A percentile compares a stretch with the other conserved stretches of the same genome.
Conservation (phyloP, 2,329 filamentous ascomycete species). For the Penicillium sp. region DNA sequence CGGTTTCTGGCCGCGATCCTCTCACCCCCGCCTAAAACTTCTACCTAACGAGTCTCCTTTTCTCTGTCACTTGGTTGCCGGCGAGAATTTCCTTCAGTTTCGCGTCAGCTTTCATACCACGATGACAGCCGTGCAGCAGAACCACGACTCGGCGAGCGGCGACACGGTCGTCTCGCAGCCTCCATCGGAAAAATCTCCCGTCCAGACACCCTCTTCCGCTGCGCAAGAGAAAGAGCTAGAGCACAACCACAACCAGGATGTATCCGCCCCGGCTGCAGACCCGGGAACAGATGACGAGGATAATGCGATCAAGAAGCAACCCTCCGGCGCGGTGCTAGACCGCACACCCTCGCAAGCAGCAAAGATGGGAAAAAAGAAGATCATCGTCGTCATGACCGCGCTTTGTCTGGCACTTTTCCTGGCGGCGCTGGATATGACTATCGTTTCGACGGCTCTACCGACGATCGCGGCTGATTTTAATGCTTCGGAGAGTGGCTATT, state of each 20-base stretch:
- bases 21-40: slow-evolving; percentile 7
- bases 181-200: slow-evolving; percentile 17
- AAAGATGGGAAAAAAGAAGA: slow-evolving; percentile 46
- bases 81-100: background rate
- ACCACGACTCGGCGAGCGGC: slow-evolving; percentile 20
- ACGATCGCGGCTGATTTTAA: slow-evolving; percentile 49
- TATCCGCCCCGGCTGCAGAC: slow-evolving; percentile 8
- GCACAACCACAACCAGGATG: slow-evolving; percentile 13
- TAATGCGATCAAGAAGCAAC: slow-evolving; percentile 23
- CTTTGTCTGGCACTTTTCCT: slow-evolving; percentile 61
- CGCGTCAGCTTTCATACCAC: background rate
- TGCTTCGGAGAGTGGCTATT: slow-evolving; percentile 50
- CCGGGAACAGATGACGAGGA: slow-evolving; percentile 18
- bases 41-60: slow-evolving; percentile 7
- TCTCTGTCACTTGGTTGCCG: background rate
- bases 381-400: slow-evolving; percentile 47
- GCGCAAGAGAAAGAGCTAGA: background rate
- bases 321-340: slow-evolving; percentile 32
- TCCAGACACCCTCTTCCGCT: slow-evolving; percentile 7
- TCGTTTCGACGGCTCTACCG: slow-evolving; percentile 51
- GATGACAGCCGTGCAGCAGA: slow-evolving; percentile 13
- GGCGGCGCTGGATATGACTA: slow-evolving; percentile 62
- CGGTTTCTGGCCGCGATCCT: slow-evolving; percentile 5
- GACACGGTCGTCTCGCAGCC: slow-evolving; percentile 18
- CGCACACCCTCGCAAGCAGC: slow-evolving; percentile 43